A percentile compares a stretch with the other conserved stretches of the same genome.
Conservation (phyloP, 2,329 filamentous ascomycete species). For the Aureobasidium leucospermi region DNA sequence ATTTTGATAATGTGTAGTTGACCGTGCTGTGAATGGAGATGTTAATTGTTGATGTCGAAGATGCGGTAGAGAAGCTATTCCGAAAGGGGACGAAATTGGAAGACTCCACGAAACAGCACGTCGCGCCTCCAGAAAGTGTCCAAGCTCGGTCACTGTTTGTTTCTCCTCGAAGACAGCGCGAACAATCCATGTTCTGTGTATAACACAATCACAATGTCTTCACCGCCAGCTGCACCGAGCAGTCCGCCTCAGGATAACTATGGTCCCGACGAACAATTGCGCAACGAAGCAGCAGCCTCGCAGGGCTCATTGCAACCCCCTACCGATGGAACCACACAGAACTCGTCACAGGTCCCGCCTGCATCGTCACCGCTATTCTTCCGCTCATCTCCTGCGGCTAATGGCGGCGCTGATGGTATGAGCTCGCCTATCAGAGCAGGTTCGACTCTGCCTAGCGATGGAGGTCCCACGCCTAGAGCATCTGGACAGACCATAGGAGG, state of each 20-base stretch:
- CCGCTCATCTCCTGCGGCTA: constrained; percentile 51
- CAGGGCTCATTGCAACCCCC: constrained; percentile 32
- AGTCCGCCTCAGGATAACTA: constrained; percentile 32
- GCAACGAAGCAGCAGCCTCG: constrained; percentile 34
- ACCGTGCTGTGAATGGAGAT: neutral
- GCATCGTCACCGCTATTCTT: constrained; percentile 77
- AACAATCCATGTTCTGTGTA: neutral
- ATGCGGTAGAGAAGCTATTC: neutral
- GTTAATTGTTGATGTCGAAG: constrained; percentile 3
- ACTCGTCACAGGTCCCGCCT: constrained; percentile 25
- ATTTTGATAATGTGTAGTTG: constrained; percentile 40
- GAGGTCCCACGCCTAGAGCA: constrained; percentile 65
- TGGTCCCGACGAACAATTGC: constrained; percentile 37
- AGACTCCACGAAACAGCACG: neutral
- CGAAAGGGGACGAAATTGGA: neutral
- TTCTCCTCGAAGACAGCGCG: neutral
- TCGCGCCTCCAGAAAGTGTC: neutral
- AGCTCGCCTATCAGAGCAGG: constrained; percentile 42
- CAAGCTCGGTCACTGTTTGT: constrained; percentile 2
- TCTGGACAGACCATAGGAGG: constrained; percentile 56
- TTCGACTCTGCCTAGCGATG: constrained; percentile 41
- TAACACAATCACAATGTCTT: constrained; percentile 48
- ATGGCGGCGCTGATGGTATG: constrained; percentile 33
- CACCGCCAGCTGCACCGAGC: constrained; percentile 47
- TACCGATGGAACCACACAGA: constrained; percentile 40